Evolutionary conservation across 2,329 filamentous ascomycete genomes (phyloP).

Genomic region (Microcera coccophila): DNA sequence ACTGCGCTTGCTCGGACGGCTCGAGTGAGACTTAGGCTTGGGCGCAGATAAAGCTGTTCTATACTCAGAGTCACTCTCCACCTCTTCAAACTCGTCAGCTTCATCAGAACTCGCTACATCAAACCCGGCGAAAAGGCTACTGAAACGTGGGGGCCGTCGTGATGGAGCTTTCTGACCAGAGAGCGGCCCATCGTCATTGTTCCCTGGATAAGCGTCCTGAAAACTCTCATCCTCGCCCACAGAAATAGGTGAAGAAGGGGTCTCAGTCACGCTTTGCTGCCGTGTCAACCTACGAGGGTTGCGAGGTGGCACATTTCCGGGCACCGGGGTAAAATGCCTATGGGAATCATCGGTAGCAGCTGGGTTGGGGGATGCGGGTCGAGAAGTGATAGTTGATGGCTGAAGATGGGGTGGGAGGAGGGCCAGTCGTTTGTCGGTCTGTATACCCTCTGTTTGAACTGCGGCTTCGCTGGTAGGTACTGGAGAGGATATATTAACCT

Average conservation of each 20-base stretch:
- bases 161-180: conserved; percentile 57
- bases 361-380: conserved; percentile 52
- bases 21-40: conserved; percentile 43
- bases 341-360: conserved; percentile 28
- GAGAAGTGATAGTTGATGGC: conserved; percentile 68
- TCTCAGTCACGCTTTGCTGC: conserved; percentile 44
- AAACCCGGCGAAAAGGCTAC: conserved; percentile 83
- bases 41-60: conserved; percentile 63
- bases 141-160: conserved; percentile 69
- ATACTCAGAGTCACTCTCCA: conserved; percentile 65
- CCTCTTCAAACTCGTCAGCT: conserved; percentile 57
- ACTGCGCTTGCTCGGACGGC: conserved; percentile 40
- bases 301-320: conserved; percentile 53
- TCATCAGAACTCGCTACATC: conserved; percentile 68
- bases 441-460: conserved; percentile 87
- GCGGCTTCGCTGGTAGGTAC: conserved; percentile 32
- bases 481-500: conserved; percentile 52
- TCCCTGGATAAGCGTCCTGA: conserved; percentile 68
- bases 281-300: conserved; percentile 55
- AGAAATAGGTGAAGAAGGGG: conserved; percentile 47
- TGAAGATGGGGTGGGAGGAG: conserved; percentile 74
- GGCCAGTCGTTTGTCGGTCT: conserved; percentile 72
- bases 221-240: conserved; percentile 37
- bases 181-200: conserved; percentile 75
- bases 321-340: conserved; percentile 50